Percentiles rank a stretch among this genome's conserved stretches.
Evolutionary conservation across 805 yeast species (phyloP).

Genomic region (Cyberlindnera samutprakarnensis): DNA sequence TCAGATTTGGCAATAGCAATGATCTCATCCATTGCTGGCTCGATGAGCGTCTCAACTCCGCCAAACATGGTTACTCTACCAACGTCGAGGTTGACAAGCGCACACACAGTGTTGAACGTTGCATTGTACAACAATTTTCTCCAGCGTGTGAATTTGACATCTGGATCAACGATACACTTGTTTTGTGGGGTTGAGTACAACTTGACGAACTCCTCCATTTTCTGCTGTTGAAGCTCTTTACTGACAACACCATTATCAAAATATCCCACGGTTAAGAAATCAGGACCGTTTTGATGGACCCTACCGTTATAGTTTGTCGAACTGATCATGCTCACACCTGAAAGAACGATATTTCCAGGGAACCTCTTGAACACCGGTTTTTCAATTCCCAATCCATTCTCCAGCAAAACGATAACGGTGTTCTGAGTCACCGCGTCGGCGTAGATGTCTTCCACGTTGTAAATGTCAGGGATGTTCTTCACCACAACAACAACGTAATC

Average conservation of each 20-base stretch:
- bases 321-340: constrained; percentile 59
- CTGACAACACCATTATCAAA: constrained; percentile 33
- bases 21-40: constrained; percentile 66
- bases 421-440: constrained; percentile 39
- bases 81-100: constrained; percentile 51
- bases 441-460: constrained; percentile 41
- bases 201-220: constrained; percentile 36
- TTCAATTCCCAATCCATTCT: constrained; percentile 60
- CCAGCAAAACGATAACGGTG: constrained; percentile 47
- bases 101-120: constrained; percentile 53
- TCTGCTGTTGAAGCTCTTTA: constrained; percentile 18
- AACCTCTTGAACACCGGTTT: constrained; percentile 40
- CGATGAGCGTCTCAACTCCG: constrained; percentile 30
- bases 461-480: constrained; percentile 62
- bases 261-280: constrained; percentile 38
- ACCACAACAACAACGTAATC: constrained; percentile 57
- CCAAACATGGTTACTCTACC: constrained; percentile 45
- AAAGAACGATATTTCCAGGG: constrained; percentile 44
- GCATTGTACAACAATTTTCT: constrained; percentile 65
- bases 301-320: constrained; percentile 40
- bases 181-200: constrained; percentile 40
- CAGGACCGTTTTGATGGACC: constrained; percentile 38
- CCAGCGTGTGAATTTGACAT: constrained; percentile 51
- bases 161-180: constrained; percentile 30
- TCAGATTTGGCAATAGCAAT: constrained; percentile 61